Percentiles rank a stretch among this genome's conserved stretches.
phyloP scores from a whole-genome alignment of 352 stramenopile genomes.

The Aphanomyces cochlioides region DNA sequence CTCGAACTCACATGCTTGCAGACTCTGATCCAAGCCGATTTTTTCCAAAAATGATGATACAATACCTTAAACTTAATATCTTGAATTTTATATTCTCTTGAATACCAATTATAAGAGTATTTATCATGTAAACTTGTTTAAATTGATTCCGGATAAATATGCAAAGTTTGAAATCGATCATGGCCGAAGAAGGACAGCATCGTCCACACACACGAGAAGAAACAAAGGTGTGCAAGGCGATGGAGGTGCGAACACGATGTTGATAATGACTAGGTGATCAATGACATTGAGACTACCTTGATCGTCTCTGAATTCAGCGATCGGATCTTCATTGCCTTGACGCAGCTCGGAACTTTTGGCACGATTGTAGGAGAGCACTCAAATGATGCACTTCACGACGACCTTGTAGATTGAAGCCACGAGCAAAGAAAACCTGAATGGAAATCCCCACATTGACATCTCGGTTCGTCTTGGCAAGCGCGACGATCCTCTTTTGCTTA shows the following conservation, averaged over 20 bases:
- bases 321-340: slow-evolving; percentile 78
- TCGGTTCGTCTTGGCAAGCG: slow-evolving; percentile 67
- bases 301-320: slow-evolving; percentile 73
- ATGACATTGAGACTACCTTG: slow-evolving; percentile 63
- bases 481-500: slow-evolving; percentile 76
- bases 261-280: slow-evolving; percentile 50
- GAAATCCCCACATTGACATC: slow-evolving; percentile 73
- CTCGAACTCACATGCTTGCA: too few relatives aligned
- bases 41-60: too few relatives aligned
- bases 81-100: too few relatives aligned
- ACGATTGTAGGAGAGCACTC: slow-evolving; percentile 48
- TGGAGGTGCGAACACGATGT: too few relatives aligned
- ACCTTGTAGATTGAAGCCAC: slow-evolving; percentile 55
- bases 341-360: slow-evolving; percentile 75
- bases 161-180: too few relatives aligned
- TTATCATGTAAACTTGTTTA: too few relatives aligned
- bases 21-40: too few relatives aligned
- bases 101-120: too few relatives aligned
- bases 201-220: not conserved
- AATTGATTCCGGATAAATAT: too few relatives aligned
- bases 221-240: not conserved
- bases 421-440: slow-evolving; percentile 72
- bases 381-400: not conserved
- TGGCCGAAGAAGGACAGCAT: too few relatives aligned
- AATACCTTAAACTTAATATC: too few relatives aligned